Percentiles rank a stretch among this genome's conserved stretches.
These are phyloP conservation scores for Diospyros lotus DNA, from an alignment of 148 eudicot genomes.

Conservation along the genomic window DNA sequence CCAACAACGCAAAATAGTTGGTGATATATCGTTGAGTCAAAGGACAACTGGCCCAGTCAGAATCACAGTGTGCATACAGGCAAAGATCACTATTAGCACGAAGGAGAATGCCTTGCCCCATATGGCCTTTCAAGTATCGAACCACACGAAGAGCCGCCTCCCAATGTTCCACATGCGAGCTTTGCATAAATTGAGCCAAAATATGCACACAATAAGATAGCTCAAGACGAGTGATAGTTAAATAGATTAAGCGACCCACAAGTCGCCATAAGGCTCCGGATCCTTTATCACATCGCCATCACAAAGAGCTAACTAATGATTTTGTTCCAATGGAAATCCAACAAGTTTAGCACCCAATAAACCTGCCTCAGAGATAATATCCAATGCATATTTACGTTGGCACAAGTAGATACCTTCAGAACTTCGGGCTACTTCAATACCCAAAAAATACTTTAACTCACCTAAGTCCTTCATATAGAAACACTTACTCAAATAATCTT, in stretches of 20 bases:
- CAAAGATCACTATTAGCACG: not conserved
- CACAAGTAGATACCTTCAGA: not conserved
- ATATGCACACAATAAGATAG: no score
- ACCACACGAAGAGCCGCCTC: not conserved
- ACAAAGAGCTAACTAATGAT: not conserved
- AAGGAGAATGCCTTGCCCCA: not conserved
- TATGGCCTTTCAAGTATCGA: not conserved
- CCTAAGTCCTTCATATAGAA: not conserved
- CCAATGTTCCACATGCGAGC: not conserved
- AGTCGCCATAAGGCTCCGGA: not conserved
- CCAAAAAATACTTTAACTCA: not conserved
- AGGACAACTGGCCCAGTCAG: not conserved
- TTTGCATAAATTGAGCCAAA: not conserved
- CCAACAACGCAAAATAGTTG: not conserved
- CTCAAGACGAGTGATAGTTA: not conserved
- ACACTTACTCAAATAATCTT: not conserved
- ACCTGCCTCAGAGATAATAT: not conserved
- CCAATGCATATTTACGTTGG: not conserved
- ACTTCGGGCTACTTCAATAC: not conserved
- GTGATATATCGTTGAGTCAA: not conserved
- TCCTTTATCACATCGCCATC: not conserved
- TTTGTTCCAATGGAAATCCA: not conserved
- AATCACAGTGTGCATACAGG: not conserved
- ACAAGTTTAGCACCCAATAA: not conserved
- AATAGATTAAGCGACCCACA: not conserved